These are phyloP conservation scores for Solanum tarijense DNA, from an alignment of 257 asterid genomes.

Conservation along the genomic window DNA sequence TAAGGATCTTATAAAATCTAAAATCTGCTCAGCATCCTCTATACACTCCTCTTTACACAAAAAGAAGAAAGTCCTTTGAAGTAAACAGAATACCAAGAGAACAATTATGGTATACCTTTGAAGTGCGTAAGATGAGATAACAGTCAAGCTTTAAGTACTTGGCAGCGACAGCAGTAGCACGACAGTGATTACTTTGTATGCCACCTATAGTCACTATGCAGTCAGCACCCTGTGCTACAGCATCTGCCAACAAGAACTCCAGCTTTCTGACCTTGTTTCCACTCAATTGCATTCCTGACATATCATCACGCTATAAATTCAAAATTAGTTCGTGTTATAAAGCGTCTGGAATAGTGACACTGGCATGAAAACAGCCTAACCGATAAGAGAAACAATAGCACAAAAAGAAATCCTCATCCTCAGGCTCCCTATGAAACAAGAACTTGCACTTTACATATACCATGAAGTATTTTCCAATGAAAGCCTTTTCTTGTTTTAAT, in stretches of 20 bases:
- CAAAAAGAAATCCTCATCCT: neutral
- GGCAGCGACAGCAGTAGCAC: slow-evolving; percentile 97
- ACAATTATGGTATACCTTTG: slow-evolving; percentile 45
- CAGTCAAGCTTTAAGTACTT: slow-evolving; percentile 83
- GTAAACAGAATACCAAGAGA: neutral
- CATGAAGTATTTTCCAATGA: neutral
- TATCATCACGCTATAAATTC: slow-evolving; percentile 75
- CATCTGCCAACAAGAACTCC: slow-evolving; percentile 96
- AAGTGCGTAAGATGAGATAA: slow-evolving; percentile 81
- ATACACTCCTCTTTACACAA: neutral
- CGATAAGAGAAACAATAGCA: neutral
- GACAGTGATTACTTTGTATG: slow-evolving; percentile 96
- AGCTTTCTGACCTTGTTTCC: slow-evolving; percentile 98
- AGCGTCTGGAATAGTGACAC: neutral
- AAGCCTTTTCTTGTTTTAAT: neutral
- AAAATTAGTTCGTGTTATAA: slow-evolving; percentile 22
- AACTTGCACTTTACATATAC: neutral
- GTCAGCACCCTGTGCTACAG: slow-evolving; percentile 82
- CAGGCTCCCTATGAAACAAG: neutral
- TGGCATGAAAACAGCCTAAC: neutral
- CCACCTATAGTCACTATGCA: slow-evolving; percentile 89
- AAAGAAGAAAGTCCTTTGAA: neutral
- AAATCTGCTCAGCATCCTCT: neutral
- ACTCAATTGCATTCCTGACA: slow-evolving; percentile 95
- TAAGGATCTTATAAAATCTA: neutral